Evolutionary conservation across 148 eudicot genomes (phyloP).

Genomic region (Rhododendron molle): DNA sequence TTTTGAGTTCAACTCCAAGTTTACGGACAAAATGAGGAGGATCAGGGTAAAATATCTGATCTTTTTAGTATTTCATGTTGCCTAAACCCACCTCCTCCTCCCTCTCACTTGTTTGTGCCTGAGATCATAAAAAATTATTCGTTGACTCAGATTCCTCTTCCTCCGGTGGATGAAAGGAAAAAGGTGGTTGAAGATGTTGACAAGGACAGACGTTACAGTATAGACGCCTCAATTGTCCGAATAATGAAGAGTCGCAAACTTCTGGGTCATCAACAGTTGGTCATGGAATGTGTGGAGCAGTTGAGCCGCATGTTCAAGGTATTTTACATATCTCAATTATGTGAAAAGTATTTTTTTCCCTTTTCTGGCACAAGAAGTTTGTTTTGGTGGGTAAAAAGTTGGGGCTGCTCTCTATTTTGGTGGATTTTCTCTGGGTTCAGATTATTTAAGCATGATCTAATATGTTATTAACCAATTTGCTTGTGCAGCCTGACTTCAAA

Average conservation of each 20-base stretch:
- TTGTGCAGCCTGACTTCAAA: slow-evolving; percentile 47
- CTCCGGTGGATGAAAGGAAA: slow-evolving; percentile 27
- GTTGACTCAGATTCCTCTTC: slow-evolving; percentile 27
- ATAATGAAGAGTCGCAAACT: slow-evolving; percentile 31
- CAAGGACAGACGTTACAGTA: slow-evolving; percentile 31
- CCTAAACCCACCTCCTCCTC: background rate
- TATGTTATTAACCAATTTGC: background rate
- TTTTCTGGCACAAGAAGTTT: background rate
- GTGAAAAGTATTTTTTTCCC: no score
- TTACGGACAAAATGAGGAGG: slow-evolving; percentile 29
- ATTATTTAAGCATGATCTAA: background rate
- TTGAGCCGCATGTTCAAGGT: slow-evolving; percentile 36
- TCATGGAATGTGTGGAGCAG: slow-evolving; percentile 29
- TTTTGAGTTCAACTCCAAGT: slow-evolving; percentile 29
- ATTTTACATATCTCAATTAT: background rate
- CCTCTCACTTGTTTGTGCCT: background rate
- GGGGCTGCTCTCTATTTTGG: background rate
- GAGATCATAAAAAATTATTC: background rate
- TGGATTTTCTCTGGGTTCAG: background rate
- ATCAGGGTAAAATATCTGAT: slow-evolving; percentile 20
- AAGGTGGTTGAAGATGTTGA: slow-evolving; percentile 32
- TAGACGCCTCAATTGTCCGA: slow-evolving; percentile 31
- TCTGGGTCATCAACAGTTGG: slow-evolving; percentile 29
- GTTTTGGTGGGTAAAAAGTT: background rate
- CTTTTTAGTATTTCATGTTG: background rate